Base-by-base conservation (phyloP, 192 early-diverging fungal genomes). In the Thoreauomyces humboldtii region DNA sequence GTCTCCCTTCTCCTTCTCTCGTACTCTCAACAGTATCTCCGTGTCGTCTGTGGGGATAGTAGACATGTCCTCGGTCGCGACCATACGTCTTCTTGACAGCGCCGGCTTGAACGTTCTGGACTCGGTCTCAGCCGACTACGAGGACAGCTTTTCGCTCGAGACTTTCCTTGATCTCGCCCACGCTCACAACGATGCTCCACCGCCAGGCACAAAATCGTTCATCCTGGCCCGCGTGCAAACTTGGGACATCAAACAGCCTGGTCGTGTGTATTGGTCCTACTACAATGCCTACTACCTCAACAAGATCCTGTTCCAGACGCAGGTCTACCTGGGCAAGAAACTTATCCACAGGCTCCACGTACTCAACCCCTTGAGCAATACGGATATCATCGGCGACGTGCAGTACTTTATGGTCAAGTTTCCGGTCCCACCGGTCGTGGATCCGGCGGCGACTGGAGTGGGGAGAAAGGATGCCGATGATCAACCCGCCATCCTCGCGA, bases 361-460 rank as follows among this genome's bases (percentile, higher is more conserved):
- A 25, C 74, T 86, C 33, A 86, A 86, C 59, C 84, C 84, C 17
- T 63, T 86, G 31, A 85, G 83, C 2, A 86, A 86, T 58, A 83
- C 84, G 7, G 84, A 86, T 52, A 86, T 86, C 42, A 86, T 86
- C 51, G 84, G 84, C 29, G 80, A 86, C 56, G 84, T 86, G 24
- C 73, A 79, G 57, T 86, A 86, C 59, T 86, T 80, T 60, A 81
- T 86, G 51, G 70, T 86, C 28, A 19, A 44, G 32, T 29, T 46
- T 51, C 50, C 50, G 27, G 27, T 52, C 3, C 38, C 35, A 47
- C 50, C 50, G 27, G 27, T 52, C 3, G 19, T 31, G 5, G 50
- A 52, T 15, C 6, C 15, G 4, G 29, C 15, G 5, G 50, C 50
- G 12, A 9, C 22, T 25, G 2, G 1, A 4, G 29, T 12, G 31